Percentiles rank a stretch among this genome's conserved stretches.
phyloP scores from a whole-genome alignment of 768 basidiomycete species.

The Phlebiopsis gigantea region DNA sequence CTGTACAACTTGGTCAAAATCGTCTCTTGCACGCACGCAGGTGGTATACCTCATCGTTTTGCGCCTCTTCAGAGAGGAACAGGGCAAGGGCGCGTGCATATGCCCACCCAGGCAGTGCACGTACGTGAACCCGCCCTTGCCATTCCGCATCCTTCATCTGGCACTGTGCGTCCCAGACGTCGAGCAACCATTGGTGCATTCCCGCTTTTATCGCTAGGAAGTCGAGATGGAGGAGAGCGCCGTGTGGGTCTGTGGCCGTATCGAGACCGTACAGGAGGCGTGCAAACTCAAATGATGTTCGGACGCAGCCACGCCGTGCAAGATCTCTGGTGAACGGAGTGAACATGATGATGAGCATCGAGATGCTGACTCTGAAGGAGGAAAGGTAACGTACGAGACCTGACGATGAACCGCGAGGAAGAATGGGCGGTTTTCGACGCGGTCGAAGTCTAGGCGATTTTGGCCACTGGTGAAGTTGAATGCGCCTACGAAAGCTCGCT shows the following conservation, averaged over 20 bases:
- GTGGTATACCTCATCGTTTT: constrained; percentile 28
- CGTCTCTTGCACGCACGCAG: neutral
- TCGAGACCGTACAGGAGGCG: constrained; percentile 83
- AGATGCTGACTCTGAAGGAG: too few species aligned
- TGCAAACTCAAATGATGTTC: constrained; percentile 89
- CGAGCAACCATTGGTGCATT: constrained; percentile 76
- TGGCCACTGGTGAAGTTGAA: constrained; percentile 81
- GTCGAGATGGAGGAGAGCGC: constrained; percentile 77
- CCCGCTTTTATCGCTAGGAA: constrained; percentile 78
- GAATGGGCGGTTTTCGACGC: constrained; percentile 89
- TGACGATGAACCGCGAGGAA: constrained; percentile 85
- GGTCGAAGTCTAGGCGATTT: constrained; percentile 84
- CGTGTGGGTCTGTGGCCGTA: constrained; percentile 86
- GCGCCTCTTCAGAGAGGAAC: constrained; percentile 35
- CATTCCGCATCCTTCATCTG: constrained; percentile 8
- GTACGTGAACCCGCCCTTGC: constrained; percentile 12
- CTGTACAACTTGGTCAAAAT: constrained; percentile 25
- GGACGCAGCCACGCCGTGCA: constrained; percentile 81
- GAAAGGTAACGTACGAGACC: constrained; percentile 66
- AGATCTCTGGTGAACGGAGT: constrained; percentile 80
- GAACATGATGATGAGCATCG: too few species aligned
- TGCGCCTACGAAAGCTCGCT: constrained; percentile 80
- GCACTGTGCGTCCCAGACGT: constrained; percentile 41
- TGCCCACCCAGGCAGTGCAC: constrained; percentile 65
- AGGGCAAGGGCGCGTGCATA: constrained; percentile 70